Conservation (phyloP, 306 rosid genomes). For the Fagus crenata region DNA sequence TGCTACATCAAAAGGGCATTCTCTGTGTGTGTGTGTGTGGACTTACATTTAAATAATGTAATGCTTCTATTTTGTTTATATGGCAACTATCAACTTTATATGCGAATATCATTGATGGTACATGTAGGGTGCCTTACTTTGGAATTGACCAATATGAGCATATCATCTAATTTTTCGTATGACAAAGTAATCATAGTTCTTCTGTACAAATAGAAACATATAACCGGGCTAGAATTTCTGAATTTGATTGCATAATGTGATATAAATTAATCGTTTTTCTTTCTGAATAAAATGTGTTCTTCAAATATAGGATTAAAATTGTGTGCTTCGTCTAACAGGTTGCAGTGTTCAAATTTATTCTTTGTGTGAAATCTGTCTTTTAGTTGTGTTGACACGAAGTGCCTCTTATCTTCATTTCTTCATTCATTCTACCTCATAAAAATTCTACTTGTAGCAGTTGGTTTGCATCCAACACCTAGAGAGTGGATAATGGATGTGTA, state of each 20-base stretch:
- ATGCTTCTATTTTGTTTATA: not conserved
- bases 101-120: not conserved
- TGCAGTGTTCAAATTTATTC: not conserved
- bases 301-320: not conserved
- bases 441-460: conserved; percentile 6
- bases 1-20: not conserved
- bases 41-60: not conserved
- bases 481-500: not conserved
- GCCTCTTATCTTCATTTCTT: not conserved
- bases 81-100: not conserved
- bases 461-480: conserved; percentile 10
- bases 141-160: not conserved
- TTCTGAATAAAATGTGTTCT: not conserved
- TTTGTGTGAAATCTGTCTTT: not conserved
- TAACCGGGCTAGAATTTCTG: not conserved
- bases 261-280: not conserved
- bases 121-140: not conserved
- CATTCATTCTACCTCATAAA: not conserved
- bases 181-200: not conserved
- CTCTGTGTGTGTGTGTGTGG: not conserved
- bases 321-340: not conserved
- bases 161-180: not conserved
- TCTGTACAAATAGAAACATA: not conserved
- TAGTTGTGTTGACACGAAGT: not conserved
- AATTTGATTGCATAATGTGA: not conserved